These are phyloP conservation scores for Purshia tridentata DNA, from an alignment of 306 rosid species.

Conservation along the genomic window DNA sequence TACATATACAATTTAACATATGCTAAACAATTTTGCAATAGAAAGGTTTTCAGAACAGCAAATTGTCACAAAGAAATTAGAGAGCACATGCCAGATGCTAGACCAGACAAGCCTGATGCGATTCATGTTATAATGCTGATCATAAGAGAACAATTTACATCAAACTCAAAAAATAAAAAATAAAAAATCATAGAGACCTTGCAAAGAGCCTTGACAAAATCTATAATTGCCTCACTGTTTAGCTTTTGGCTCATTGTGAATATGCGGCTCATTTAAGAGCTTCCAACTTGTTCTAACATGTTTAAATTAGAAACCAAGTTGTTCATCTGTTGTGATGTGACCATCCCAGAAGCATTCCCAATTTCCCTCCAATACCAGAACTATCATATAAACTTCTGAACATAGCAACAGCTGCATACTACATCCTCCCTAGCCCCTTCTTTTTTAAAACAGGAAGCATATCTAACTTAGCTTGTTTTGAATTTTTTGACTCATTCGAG, in stretches of 20 bases:
- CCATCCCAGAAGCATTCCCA: constrained; percentile 67
- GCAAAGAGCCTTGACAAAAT: constrained; percentile 97
- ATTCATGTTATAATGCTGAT: constrained; percentile 99
- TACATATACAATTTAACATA: too few species aligned
- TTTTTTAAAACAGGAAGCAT: constrained; percentile 88
- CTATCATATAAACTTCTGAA: constrained; percentile 97
- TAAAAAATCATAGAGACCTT: constrained; percentile 61
- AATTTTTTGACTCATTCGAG: constrained; percentile 78
- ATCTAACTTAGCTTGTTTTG: constrained; percentile 79
- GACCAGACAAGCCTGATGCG: constrained; percentile 99
- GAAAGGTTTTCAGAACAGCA: constrained; percentile 97
- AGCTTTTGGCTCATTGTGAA: constrained; percentile 95
- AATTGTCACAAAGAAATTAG: constrained; percentile 95
- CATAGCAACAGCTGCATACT: constrained; percentile 77
- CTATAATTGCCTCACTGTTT: constrained; percentile 95
- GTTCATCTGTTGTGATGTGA: constrained; percentile 95
- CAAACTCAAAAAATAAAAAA: constrained; percentile 39
- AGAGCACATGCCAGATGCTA: constrained; percentile 97
- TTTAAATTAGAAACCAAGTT: constrained; percentile 84
- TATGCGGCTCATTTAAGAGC: constrained; percentile 79
- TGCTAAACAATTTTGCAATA: too few species aligned
- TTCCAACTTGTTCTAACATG: constrained; percentile 97
- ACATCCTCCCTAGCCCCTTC: constrained; percentile 95
- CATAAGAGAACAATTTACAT: constrained; percentile 24
- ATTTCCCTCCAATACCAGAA: constrained; percentile 99